Evolutionary conservation across 75 land plant species (phyloP).

Genomic region (Larix kaempferi): DNA sequence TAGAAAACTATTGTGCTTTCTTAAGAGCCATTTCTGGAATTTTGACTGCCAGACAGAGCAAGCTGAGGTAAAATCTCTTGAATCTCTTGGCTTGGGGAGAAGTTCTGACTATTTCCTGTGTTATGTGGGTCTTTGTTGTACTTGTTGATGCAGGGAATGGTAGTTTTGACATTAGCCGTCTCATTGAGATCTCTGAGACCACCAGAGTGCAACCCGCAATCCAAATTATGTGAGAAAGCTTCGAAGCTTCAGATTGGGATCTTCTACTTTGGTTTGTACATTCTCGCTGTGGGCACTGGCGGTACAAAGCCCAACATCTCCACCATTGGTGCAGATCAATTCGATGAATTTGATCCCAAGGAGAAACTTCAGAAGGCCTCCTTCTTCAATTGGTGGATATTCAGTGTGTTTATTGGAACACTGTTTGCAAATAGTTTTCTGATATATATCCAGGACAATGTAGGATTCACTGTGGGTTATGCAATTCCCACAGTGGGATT

Average conservation of each 20-base stretch:
- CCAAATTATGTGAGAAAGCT: neutral
- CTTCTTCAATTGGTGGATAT: conserved; percentile 44
- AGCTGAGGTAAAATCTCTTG: no score
- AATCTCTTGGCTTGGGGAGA: no score
- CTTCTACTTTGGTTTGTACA: conserved; percentile 17
- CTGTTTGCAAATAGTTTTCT: conserved; percentile 24
- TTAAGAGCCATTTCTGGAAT: no score
- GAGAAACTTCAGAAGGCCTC: conserved; percentile 23
- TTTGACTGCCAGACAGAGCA: no score
- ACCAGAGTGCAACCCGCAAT: conserved; percentile 20
- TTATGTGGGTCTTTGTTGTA: conserved; percentile 19
- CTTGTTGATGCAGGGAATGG: conserved; percentile 41
- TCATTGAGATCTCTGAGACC: conserved; percentile 52
- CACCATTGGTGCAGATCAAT: conserved; percentile 42
- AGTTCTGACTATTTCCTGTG: conserved; percentile 46
- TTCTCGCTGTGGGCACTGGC: conserved; percentile 32
- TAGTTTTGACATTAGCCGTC: conserved; percentile 45
- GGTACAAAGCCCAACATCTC: conserved; percentile 36
- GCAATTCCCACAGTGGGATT: conserved; percentile 21
- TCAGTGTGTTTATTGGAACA: conserved; percentile 19
- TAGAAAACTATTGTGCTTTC: no score
- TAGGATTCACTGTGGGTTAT: conserved; percentile 29
- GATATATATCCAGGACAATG: conserved; percentile 32
- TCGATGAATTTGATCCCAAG: conserved; percentile 25
- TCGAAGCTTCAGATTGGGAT: conserved; percentile 10